Conservation (phyloP, 371 early-diverging fungal genomes). For the Blakeslea trispora region DNA sequence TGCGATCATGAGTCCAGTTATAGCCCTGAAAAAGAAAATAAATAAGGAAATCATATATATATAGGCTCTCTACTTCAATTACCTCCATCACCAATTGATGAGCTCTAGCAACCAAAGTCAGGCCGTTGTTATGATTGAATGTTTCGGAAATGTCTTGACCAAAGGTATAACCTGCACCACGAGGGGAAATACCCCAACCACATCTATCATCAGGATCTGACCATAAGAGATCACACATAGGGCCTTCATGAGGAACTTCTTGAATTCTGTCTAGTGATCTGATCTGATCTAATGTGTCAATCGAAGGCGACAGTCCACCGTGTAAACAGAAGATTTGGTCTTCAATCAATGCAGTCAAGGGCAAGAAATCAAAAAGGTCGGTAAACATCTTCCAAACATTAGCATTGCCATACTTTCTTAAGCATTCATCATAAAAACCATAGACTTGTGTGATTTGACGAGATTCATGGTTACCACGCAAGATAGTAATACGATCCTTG, state of each 20-base stretch:
- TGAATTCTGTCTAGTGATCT: conserved; percentile 96
- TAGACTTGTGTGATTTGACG: conserved; percentile 99
- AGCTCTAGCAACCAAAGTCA: conserved; percentile 93
- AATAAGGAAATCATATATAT: conserved; percentile 35
- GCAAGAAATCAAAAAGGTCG: conserved; percentile 97
- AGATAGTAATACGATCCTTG: conserved; percentile 95
- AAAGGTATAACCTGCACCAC: conserved; percentile 99
- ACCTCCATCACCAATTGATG: conserved; percentile 92
- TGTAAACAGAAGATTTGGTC: conserved; percentile 95
- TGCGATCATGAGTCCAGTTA: conserved; percentile 97
- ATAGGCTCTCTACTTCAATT: neutral
- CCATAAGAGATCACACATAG: conserved; percentile 98
- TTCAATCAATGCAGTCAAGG: conserved; percentile 90
- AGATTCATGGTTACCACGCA: conserved; percentile 99
- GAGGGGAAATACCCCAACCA: conserved; percentile 97
- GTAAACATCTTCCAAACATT: conserved; percentile 99
- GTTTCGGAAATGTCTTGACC: conserved; percentile 96
- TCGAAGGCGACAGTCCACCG: conserved; percentile 98
- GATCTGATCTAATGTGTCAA: conserved; percentile 97
- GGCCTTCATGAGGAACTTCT: conserved; percentile 99
- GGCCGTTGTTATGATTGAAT: conserved; percentile 96
- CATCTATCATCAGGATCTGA: conserved; percentile 99
- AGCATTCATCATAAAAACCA: conserved; percentile 95
- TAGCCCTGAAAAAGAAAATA: conserved; percentile 74
- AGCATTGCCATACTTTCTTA: conserved; percentile 96